Evolutionary conservation across 2,329 filamentous ascomycete genomes (phyloP).

Genomic region (Cercospora beticola): DNA sequence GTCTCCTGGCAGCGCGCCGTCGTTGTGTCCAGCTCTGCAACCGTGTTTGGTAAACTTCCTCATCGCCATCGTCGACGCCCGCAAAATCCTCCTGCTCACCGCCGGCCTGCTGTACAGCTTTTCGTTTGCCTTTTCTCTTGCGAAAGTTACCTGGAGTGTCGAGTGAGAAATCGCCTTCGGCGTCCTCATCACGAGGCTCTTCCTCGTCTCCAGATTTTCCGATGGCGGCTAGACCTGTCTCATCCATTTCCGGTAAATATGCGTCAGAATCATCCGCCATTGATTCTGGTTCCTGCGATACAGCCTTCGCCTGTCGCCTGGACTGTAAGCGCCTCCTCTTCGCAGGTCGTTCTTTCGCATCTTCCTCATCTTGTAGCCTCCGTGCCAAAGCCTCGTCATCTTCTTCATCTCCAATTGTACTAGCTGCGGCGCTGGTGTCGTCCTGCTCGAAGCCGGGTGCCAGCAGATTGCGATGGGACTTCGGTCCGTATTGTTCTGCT

Average conservation of each 20-base stretch:
- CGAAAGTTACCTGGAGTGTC: conserved; percentile 43
- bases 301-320: conserved; percentile 26
- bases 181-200: conserved; percentile 42
- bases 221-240: conserved; percentile 41
- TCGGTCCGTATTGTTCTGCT: conserved; percentile 31
- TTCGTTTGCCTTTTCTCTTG: conserved; percentile 35
- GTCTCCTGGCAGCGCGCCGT: conserved; percentile 59
- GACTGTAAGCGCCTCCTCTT: conserved; percentile 44
- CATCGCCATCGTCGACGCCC: conserved; percentile 84
- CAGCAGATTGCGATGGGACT: conserved; percentile 51
- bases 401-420: conserved; percentile 26
- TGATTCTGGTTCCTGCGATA: conserved; percentile 25
- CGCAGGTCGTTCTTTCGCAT: conserved; percentile 41
- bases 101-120: conserved; percentile 28
- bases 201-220: conserved; percentile 42
- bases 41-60: conserved; percentile 73
- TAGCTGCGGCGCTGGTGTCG: conserved; percentile 25
- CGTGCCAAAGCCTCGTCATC: conserved; percentile 36
- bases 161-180: conserved; percentile 37
- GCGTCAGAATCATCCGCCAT: conserved; percentile 43
- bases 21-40: conserved; percentile 71
- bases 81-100: conserved; percentile 55
- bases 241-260: conserved; percentile 44
- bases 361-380: conserved; percentile 38
- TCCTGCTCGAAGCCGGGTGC: conserved; percentile 48